Percentiles rank a stretch among this genome's conserved stretches.
These are phyloP conservation scores for Pleurozium schreberi DNA, from an alignment of 225 moss, liverwort and hornwort genomes.

Conservation along the genomic window DNA sequence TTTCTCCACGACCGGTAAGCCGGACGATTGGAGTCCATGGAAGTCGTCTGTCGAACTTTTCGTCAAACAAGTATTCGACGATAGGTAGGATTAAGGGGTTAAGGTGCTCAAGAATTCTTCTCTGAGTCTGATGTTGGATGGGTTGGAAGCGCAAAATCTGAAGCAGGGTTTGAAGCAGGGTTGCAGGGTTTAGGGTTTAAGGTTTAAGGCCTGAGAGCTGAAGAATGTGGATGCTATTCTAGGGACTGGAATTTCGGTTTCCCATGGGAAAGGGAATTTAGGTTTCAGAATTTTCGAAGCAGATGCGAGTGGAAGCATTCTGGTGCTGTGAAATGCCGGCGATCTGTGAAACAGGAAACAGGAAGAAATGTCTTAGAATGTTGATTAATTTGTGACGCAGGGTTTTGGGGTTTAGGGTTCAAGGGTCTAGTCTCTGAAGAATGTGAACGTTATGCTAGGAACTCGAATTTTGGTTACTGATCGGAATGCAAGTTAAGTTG, in stretches of 20 bases:
- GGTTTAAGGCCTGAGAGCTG: background rate
- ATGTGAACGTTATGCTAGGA: background rate
- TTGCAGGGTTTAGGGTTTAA: background rate
- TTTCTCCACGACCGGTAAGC: constrained; percentile 21
- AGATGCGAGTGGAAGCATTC: background rate
- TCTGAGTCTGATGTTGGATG: background rate
- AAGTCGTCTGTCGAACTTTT: background rate
- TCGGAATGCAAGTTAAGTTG: background rate
- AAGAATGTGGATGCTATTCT: background rate
- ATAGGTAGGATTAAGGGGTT: background rate
- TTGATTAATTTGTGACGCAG: background rate
- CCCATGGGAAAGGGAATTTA: background rate
- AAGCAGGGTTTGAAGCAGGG: background rate
- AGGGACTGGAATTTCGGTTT: background rate
- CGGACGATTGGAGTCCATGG: background rate
- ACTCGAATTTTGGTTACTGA: background rate
- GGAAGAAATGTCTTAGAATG: background rate
- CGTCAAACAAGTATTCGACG: background rate
- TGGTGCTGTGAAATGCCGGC: background rate
- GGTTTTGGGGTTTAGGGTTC: background rate
- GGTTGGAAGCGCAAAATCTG: background rate
- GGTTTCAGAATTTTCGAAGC: background rate
- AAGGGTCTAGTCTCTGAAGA: background rate
- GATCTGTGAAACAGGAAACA: background rate
- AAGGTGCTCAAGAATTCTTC: too few relatives aligned